These are phyloP conservation scores for Glycine latifolia DNA, from an alignment of 306 rosid genomes.

Conservation along the genomic window DNA sequence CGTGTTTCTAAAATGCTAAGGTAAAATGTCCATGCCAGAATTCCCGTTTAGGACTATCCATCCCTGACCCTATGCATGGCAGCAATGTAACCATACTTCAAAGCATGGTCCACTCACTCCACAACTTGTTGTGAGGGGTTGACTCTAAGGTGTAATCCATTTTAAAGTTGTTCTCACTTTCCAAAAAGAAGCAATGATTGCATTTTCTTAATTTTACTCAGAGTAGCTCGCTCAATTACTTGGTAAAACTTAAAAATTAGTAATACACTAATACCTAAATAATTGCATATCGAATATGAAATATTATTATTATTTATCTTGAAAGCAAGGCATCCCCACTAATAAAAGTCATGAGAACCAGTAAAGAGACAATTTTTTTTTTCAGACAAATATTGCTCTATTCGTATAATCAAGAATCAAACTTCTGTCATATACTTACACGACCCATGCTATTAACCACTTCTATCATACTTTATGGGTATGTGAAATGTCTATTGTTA, in stretches of 20 bases:
- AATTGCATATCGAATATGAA: not conserved
- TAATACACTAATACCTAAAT: not conserved
- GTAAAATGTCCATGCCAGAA: constrained; percentile 28
- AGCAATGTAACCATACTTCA: constrained; percentile 24
- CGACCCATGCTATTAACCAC: too few species aligned
- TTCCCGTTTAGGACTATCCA: not conserved
- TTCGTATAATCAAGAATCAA: too few species aligned
- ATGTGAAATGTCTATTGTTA: too few species aligned
- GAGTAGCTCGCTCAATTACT: not conserved
- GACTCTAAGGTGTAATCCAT: not conserved
- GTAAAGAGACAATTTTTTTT: too few species aligned
- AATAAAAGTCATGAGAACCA: too few species aligned
- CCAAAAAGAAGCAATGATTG: not conserved
- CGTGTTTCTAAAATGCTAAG: constrained; percentile 40
- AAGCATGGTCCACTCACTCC: constrained; percentile 28
- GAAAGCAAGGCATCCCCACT: too few species aligned
- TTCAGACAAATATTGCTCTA: too few species aligned
- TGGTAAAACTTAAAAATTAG: not conserved
- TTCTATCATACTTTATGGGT: too few species aligned
- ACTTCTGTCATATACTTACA: too few species aligned
- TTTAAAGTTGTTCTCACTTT: not conserved
- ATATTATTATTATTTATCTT: too few species aligned
- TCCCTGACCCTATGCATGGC: not conserved
- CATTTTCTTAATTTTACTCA: not conserved
- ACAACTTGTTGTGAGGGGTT: not conserved